Evolutionary conservation across 2,329 filamentous ascomycete species (phyloP).

Genomic region (Colletotrichum caudatum): DNA sequence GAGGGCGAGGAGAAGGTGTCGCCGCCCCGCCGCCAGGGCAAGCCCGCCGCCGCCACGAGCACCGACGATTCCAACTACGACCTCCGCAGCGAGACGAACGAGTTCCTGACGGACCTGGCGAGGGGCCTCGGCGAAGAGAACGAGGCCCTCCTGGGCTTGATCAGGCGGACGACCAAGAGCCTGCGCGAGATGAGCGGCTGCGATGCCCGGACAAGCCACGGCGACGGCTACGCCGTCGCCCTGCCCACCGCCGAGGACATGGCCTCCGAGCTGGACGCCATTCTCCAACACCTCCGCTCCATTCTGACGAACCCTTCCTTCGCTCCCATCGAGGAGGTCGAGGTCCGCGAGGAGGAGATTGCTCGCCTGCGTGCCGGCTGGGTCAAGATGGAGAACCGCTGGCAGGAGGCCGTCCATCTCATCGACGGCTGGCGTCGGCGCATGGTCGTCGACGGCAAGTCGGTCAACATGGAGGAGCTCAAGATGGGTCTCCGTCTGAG

Average conservation of each 20-base stretch:
- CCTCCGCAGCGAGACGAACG: constrained; percentile 87
- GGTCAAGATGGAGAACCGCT: constrained; percentile 92
- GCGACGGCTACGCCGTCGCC: constrained; percentile 47
- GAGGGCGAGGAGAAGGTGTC: constrained; percentile 61
- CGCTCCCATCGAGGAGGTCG: constrained; percentile 93
- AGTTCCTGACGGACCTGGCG: constrained; percentile 87
- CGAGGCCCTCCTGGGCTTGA: constrained; percentile 79
- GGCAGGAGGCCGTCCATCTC: constrained; percentile 89
- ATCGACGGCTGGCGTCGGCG: constrained; percentile 93
- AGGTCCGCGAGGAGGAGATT: constrained; percentile 93
- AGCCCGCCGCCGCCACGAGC: constrained; percentile 44
- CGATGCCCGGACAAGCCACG: constrained; percentile 46
- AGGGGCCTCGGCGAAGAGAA: constrained; percentile 92
- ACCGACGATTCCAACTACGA: constrained; percentile 70
- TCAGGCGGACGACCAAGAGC: constrained; percentile 77
- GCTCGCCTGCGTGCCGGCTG: constrained; percentile 83
- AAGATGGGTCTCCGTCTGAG: constrained; percentile 76
- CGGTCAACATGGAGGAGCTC: constrained; percentile 76
- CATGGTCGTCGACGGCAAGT: constrained; percentile 77
- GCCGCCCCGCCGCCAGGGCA: constrained; percentile 43
- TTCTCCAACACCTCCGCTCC: constrained; percentile 83
- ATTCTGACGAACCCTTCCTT: constrained; percentile 96
- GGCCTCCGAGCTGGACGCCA: constrained; percentile 77
- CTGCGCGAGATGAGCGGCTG: constrained; percentile 78
- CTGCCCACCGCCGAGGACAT: constrained; percentile 71